Percentiles rank a stretch among this genome's conserved stretches.
These are phyloP conservation scores for Cyclostephanos tholiformis DNA, from an alignment of 108 stramenopile genomes.

Conservation along the genomic window DNA sequence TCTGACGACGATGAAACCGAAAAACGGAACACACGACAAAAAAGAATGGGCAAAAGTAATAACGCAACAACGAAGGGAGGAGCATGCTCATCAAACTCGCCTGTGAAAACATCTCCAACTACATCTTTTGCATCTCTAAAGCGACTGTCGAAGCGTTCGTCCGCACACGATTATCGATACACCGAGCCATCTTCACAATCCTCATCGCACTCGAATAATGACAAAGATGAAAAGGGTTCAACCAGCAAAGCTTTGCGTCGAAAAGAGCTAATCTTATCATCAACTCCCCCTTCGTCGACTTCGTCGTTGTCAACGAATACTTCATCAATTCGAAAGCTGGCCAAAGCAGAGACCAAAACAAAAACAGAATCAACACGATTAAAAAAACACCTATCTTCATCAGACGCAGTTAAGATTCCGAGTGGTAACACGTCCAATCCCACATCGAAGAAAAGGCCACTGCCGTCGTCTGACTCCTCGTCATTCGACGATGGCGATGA, in stretches of 20 bases:
- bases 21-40: neutral
- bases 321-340: conserved; percentile 1
- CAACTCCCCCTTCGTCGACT: neutral
- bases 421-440: neutral
- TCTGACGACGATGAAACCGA: neutral
- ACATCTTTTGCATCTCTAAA: neutral
- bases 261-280: neutral
- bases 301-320: neutral
- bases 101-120: neutral
- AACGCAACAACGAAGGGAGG: neutral
- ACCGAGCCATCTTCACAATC: neutral
- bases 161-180: neutral
- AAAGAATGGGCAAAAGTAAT: neutral
- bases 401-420: neutral
- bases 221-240: neutral
- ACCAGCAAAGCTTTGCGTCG: neutral
- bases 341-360: neutral
- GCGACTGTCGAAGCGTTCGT: neutral
- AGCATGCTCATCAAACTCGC: neutral
- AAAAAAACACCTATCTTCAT: neutral
- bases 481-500: conserved; percentile 5
- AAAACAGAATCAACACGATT: neutral
- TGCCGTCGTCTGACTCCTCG: neutral
- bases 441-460: neutral
- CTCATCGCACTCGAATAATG: neutral